phyloP scores from a whole-genome alignment of 2,329 filamentous ascomycete species.

The Scedosporium boydii region DNA sequence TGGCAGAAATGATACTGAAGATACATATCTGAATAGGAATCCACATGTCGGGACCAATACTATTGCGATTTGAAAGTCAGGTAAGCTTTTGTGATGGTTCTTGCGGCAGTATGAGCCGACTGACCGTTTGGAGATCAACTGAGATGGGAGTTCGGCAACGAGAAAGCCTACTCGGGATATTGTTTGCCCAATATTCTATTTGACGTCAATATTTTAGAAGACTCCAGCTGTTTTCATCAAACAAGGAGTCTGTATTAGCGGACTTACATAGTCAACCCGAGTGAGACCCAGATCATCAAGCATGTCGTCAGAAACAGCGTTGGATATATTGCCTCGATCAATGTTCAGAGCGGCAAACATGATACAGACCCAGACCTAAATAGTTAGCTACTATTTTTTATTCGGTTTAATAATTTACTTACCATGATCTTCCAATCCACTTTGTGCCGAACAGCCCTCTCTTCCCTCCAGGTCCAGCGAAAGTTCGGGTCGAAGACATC shows the following conservation, averaged over 20 bases:
- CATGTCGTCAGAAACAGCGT: conserved; percentile 26
- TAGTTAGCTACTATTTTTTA: background rate
- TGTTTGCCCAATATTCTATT: conserved; percentile 20
- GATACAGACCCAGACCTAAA: conserved; percentile 17
- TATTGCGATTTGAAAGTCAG: conserved; percentile 1
- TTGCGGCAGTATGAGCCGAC: conserved; percentile 10
- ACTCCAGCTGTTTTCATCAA: no score
- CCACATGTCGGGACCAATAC: conserved; percentile 36
- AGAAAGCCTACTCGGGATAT: conserved; percentile 30
- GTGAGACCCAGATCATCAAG: conserved; percentile 19
- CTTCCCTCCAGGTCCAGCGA: conserved; percentile 25
- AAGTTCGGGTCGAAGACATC: conserved; percentile 22
- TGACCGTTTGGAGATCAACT: conserved; percentile 34
- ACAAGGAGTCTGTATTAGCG: background rate
- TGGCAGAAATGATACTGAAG: conserved; percentile 22
- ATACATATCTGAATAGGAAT: conserved; percentile 36
- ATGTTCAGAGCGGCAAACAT: conserved; percentile 28
- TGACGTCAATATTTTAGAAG: background rate
- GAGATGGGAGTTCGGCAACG: conserved; percentile 42
- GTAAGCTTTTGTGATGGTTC: conserved; percentile 8
- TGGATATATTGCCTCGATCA: conserved; percentile 25
- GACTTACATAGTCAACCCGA: conserved; percentile 18
- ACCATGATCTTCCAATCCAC: conserved; percentile 25
- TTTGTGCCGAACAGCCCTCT: conserved; percentile 21
- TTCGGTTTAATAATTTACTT: background rate